phyloP scores from a whole-genome alignment of 106 monocot genomes.

The Dioscorea zingiberensis region DNA sequence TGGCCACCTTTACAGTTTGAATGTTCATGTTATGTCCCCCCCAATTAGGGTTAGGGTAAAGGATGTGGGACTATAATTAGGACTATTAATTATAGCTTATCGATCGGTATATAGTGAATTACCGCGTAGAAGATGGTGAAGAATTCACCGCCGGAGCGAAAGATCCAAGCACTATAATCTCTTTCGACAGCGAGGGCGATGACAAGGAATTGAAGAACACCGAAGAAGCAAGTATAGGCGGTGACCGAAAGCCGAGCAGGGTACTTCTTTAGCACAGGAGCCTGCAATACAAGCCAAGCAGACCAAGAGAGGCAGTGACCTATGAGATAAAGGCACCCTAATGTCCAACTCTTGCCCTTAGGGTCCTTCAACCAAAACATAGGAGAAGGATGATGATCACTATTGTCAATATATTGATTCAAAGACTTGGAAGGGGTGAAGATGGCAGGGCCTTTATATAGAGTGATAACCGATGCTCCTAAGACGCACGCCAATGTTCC shows the following conservation, averaged over 20 bases:
- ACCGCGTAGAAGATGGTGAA: conserved; percentile 98
- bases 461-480: conserved; percentile 82
- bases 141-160: conserved; percentile 64
- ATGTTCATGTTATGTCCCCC: too few species aligned
- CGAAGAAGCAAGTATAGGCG: conserved; percentile 97
- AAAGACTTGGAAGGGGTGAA: conserved; percentile 36
- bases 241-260: conserved; percentile 91
- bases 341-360: conserved; percentile 69
- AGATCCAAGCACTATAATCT: conserved; percentile 55
- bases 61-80: too few species aligned
- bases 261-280: conserved; percentile 89
- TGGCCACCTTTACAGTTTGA: too few species aligned
- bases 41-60: too few species aligned
- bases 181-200: conserved; percentile 87
- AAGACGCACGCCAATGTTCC: conserved; percentile 82
- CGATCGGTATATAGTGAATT: neutral
- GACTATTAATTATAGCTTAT: too few species aligned
- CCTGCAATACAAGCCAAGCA: conserved; percentile 94
- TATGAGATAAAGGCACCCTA: conserved; percentile 82
- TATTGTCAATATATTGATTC: neutral
- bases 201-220: conserved; percentile 81
- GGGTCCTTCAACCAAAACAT: conserved; percentile 15
- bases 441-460: conserved; percentile 83
- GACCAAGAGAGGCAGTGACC: conserved; percentile 97
- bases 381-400: neutral